These are phyloP conservation scores for Phalaenopsis aphrodite DNA, from an alignment of 106 monocot genomes.

Conservation along the genomic window DNA sequence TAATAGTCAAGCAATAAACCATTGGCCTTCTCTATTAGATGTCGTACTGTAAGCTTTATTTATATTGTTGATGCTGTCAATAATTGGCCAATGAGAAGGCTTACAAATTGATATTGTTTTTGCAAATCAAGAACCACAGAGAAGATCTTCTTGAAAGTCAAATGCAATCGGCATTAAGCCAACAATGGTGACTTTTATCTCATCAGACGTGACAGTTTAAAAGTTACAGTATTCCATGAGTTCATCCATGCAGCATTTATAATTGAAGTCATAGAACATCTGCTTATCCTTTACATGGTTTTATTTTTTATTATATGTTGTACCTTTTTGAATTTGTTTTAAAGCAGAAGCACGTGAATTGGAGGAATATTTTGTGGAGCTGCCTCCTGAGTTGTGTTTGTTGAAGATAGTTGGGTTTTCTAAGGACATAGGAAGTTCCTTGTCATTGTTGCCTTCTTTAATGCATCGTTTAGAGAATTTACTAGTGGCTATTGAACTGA, in stretches of 20 bases:
- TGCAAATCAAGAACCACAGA: background rate
- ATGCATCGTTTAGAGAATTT: conserved; percentile 88
- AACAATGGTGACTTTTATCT: no score
- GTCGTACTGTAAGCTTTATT: background rate
- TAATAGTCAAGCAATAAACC: background rate
- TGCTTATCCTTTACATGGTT: background rate
- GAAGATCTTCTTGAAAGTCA: background rate
- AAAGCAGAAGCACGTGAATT: conserved; percentile 48
- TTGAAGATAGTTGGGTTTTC: conserved; percentile 91
- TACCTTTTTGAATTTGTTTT: background rate
- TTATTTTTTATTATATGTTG: background rate
- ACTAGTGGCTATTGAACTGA: conserved; percentile 84
- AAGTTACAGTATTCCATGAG: background rate
- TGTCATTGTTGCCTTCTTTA: conserved; percentile 87
- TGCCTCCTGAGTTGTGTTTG: conserved; percentile 79
- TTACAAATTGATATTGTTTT: background rate
- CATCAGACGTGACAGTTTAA: background rate
- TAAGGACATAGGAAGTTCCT: conserved; percentile 86
- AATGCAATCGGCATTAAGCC: no score
- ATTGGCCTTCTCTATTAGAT: background rate
- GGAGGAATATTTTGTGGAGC: conserved; percentile 73
- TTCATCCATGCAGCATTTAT: background rate
- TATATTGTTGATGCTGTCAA: background rate
- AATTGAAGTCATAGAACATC: background rate
- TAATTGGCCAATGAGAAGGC: background rate